Evolutionary conservation across 257 asterid species (phyloP).

Genomic region (Buddleja alternifolia): DNA sequence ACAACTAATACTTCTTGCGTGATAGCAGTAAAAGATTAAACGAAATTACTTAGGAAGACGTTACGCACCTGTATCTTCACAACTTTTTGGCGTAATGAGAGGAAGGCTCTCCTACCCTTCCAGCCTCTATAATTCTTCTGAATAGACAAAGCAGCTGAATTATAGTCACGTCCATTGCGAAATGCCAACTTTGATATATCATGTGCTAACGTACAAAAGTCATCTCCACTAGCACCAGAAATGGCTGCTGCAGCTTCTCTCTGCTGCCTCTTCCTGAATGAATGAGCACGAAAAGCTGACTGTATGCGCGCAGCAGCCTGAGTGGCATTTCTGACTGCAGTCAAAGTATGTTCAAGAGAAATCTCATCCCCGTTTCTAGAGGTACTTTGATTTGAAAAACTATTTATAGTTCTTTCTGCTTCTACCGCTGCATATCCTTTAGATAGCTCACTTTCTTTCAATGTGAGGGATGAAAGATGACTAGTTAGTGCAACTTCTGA

Average conservation of each 20-base stretch:
- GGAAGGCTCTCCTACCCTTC: conserved; percentile 88
- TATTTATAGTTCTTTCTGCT: conserved; percentile 74
- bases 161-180: conserved; percentile 58
- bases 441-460: conserved; percentile 74
- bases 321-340: conserved; percentile 84
- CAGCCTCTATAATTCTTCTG: conserved; percentile 93
- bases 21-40: conserved; percentile 1
- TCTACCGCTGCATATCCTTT: conserved; percentile 79
- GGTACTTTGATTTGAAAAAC: conserved; percentile 46
- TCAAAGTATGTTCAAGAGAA: conserved; percentile 71
- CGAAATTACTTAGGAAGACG: conserved; percentile 25
- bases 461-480: conserved; percentile 84
- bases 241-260: conserved; percentile 41
- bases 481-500: conserved; percentile 84
- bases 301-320: conserved; percentile 98
- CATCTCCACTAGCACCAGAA: conserved; percentile 48
- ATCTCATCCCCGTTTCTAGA: conserved; percentile 57
- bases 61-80: conserved; percentile 86
- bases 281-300: conserved; percentile 95
- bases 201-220: conserved; percentile 41
- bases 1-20: background rate
- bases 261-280: conserved; percentile 80
- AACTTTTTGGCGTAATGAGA: conserved; percentile 83
- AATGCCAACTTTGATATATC: conserved; percentile 69
- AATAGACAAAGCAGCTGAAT: conserved; percentile 84